Conservation (phyloP, 2,329 filamentous ascomycete species). For the Chrysosphaeria jannelii region DNA sequence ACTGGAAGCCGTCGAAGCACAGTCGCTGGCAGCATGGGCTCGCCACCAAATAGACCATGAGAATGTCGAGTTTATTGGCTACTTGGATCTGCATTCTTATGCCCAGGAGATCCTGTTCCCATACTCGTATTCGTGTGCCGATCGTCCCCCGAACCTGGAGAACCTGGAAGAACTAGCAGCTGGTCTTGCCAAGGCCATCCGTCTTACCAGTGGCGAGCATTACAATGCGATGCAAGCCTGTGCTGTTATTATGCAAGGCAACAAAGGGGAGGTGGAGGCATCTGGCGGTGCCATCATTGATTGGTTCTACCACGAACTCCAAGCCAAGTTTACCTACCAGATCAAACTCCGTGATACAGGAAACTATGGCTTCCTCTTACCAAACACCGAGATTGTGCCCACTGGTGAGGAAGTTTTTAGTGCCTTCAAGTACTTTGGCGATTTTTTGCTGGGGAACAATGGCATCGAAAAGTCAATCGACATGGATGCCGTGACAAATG, state of each 20-base stretch:
- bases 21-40: conserved; percentile 51
- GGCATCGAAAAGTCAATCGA: conserved; percentile 21
- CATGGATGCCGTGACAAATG: no score
- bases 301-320: conserved; percentile 78
- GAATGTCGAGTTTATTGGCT: conserved; percentile 49
- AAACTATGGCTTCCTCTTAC: conserved; percentile 77
- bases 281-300: conserved; percentile 70
- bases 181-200: conserved; percentile 68
- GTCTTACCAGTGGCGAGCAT: conserved; percentile 42
- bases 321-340: conserved; percentile 66
- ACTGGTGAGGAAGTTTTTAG: conserved; percentile 69
- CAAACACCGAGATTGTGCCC: conserved; percentile 60
- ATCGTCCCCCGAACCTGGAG: conserved; percentile 57
- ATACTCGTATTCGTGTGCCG: conserved; percentile 57
- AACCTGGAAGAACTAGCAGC: conserved; percentile 74
- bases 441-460: conserved; percentile 44
- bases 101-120: conserved; percentile 87
- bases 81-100: conserved; percentile 80
- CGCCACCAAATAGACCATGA: conserved; percentile 41
- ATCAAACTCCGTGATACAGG: conserved; percentile 82
- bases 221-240: conserved; percentile 66
- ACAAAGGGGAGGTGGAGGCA: conserved; percentile 28
- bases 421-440: conserved; percentile 57
- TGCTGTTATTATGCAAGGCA: conserved; percentile 48
- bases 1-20: conserved; percentile 59